Evolutionary conservation across 192 early-diverging fungal genomes (phyloP), one percentile per base, ranked within the genome.

Genomic region (Linnemannia hyalina): DNA sequence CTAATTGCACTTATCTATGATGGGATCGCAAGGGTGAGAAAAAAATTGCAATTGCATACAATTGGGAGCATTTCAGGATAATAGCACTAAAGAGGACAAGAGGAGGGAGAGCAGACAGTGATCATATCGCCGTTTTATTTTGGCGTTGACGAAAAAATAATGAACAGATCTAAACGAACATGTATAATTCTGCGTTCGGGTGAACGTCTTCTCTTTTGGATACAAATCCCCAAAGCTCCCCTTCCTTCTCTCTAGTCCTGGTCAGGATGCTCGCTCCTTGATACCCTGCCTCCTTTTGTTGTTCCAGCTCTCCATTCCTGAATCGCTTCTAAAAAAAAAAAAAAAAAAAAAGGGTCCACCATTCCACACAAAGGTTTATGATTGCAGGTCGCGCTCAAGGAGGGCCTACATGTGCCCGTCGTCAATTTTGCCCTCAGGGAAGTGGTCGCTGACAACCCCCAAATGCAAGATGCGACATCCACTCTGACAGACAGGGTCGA

Each of bases 391-490:
- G 20, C 20, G 32, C 18, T 68, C 29, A 68, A 16, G 9, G 32
- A 32, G 5, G 23, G 11, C 6, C 47, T 92, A 93, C 81, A 91
- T 82, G 55, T 93, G 92, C 7, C 92, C 93, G 60, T 93, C 91
- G 76, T 94, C 89, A n/a, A 90, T 89, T 55, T 91, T 89, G 46
- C 80, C 89, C 49, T 89, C 89, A 23, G 84, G 84, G 44, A 91
- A 92, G 23, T 83, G 80, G n/a, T 91, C 90, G 40, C 90, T 91
- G 1, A 92, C 92, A 29, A 97, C 92, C 23, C 97, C 97, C 1
- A 98, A 81, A 82, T 98, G 97, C 35, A 97, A 89, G 46, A 98
- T 95, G 26, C 97, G 94, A 88, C 95, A 95, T 8, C 97, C 97
- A 22, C 92, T 91, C 91, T 96, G 95, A 70, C 95, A 96, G 1